These are phyloP conservation scores for Diutina pseudorugosa DNA, from an alignment of 1,139 yeast species.

Conservation along the genomic window DNA sequence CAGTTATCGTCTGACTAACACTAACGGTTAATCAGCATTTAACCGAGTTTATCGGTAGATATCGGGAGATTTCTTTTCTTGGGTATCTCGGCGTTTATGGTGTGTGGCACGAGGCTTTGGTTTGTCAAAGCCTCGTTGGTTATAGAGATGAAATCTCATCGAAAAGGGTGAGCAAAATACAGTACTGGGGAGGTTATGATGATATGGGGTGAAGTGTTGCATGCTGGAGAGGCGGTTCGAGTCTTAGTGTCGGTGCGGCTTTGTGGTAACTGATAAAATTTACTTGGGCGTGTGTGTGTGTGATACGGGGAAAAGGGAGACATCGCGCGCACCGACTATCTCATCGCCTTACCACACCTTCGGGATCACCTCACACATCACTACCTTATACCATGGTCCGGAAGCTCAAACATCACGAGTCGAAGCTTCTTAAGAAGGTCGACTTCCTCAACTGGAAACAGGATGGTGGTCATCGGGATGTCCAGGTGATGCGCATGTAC, in stretches of 20 bases:
- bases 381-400: constrained; percentile 58
- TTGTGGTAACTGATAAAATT: too few relatives aligned
- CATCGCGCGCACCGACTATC: background rate
- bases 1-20: background rate
- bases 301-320: background rate
- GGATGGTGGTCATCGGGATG: constrained; percentile 88
- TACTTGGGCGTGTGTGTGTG: too few relatives aligned
- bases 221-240: background rate
- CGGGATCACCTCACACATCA: background rate
- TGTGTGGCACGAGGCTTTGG: too few relatives aligned
- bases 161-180: too few relatives aligned
- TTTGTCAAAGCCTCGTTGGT: too few relatives aligned
- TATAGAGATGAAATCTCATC: too few relatives aligned
- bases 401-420: constrained; percentile 87
- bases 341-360: background rate
- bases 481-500: constrained; percentile 89
- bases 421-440: constrained; percentile 86
- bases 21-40: background rate
- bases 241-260: background rate
- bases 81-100: too few relatives aligned
- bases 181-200: too few relatives aligned
- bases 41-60: too few relatives aligned
- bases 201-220: background rate
- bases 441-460: constrained; percentile 97
- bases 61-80: too few relatives aligned